These are phyloP conservation scores for Amanita thiersii DNA, from an alignment of 768 basidiomycete species.

Conservation along the genomic window DNA sequence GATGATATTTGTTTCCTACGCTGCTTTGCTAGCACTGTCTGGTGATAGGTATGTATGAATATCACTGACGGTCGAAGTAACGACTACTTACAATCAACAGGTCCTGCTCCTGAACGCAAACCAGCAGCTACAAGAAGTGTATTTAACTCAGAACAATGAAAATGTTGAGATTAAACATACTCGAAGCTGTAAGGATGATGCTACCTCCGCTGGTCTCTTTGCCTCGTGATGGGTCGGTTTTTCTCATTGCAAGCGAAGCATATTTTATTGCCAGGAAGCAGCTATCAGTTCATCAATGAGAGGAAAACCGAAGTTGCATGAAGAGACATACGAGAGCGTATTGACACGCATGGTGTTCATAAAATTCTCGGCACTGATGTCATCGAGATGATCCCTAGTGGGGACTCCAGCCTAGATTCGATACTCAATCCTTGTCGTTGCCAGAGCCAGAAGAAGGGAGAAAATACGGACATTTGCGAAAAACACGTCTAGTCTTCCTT, in stretches of 20 bases:
- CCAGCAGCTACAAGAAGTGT: too few species aligned
- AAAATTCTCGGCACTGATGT: slow-evolving; percentile 57
- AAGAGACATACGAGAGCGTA: slow-evolving; percentile 35
- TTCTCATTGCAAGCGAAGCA: slow-evolving; percentile 75
- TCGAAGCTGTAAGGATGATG: slow-evolving; percentile 82
- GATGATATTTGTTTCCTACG: slow-evolving; percentile 41
- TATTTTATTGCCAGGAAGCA: slow-evolving; percentile 88
- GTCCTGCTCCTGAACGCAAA: slow-evolving; percentile 72
- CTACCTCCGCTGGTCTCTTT: slow-evolving; percentile 70
- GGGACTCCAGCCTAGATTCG: slow-evolving; percentile 58
- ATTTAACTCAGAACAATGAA: too few species aligned
- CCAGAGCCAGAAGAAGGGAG: neutral
- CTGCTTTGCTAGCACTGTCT: slow-evolving; percentile 93
- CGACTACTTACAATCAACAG: slow-evolving; percentile 61
- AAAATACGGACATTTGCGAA: slow-evolving; percentile 76
- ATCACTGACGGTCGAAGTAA: neutral
- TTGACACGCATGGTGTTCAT: slow-evolving; percentile 79
- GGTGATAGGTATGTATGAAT: slow-evolving; percentile 6
- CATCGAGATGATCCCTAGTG: slow-evolving; percentile 31
- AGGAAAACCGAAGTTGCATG: neutral
- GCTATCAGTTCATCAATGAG: slow-evolving; percentile 27
- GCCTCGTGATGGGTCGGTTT: slow-evolving; percentile 54
- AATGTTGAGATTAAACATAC: slow-evolving; percentile 35
- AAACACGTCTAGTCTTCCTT: slow-evolving; percentile 87
- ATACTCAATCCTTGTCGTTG: slow-evolving; percentile 4